Conservation (phyloP, 2,329 filamentous ascomycete species). For the Penicillium sp. region DNA sequence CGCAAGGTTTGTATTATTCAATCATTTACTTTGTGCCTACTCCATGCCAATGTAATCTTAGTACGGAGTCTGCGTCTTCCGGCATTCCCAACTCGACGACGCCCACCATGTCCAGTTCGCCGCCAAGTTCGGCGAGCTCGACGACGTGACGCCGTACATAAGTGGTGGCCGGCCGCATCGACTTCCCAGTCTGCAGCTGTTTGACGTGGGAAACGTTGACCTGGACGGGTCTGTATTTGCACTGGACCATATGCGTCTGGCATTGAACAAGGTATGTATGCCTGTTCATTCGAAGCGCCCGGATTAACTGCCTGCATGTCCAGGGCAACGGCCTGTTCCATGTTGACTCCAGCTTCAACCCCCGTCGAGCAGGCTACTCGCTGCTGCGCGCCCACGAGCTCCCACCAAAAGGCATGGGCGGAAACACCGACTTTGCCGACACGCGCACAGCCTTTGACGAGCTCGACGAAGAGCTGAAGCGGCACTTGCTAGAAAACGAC, state of each 20-base stretch:
- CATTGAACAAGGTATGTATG: constrained; percentile 31
- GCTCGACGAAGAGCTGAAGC: constrained; percentile 34
- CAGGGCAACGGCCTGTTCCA: constrained; percentile 53
- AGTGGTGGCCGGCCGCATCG: constrained; percentile 46
- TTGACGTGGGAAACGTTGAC: constrained; percentile 56
- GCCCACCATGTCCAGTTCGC: constrained; percentile 51
- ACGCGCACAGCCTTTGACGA: constrained; percentile 50
- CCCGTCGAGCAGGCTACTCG: constrained; percentile 50
- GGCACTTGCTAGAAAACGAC: constrained; percentile 35
- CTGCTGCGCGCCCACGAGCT: constrained; percentile 49
- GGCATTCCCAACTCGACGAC: constrained; percentile 49
- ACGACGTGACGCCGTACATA: constrained; percentile 52
- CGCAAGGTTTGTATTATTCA: background rate
- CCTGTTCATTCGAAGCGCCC: too few relatives aligned
- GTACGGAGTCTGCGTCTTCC: constrained; percentile 54
- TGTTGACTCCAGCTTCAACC: constrained; percentile 54
- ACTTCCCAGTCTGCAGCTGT: constrained; percentile 49
- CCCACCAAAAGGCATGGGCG: constrained; percentile 46
- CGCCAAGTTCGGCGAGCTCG: constrained; percentile 50
- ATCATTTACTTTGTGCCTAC: too few relatives aligned
- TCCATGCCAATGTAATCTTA: constrained; percentile 19
- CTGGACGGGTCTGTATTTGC: constrained; percentile 33
- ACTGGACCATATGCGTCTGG: too few relatives aligned
- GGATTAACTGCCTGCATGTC: too few relatives aligned
- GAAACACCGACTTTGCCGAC: constrained; percentile 54